Conservation (phyloP, 169 alveolate genomes). For the Cyclospora cayetanensis region DNA sequence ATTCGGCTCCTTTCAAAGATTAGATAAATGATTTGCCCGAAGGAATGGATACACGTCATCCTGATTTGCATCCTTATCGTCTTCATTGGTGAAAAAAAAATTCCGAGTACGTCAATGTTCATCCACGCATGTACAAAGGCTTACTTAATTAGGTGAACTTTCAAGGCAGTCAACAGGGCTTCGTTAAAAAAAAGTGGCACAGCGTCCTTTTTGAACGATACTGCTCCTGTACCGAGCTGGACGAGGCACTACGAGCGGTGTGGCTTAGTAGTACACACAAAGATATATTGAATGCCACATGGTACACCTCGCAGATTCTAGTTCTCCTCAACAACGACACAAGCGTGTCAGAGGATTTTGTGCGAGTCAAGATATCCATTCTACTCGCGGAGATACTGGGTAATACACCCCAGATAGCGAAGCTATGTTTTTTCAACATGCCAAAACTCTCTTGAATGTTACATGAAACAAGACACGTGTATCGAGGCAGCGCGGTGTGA, state of each 20-base stretch:
- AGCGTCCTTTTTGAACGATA: neutral
- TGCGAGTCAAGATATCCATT: neutral
- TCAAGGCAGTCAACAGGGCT: neutral
- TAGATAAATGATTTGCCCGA: too few relatives aligned
- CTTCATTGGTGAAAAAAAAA: neutral
- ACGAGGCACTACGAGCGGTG: neutral
- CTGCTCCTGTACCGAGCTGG: neutral
- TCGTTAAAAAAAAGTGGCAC: neutral
- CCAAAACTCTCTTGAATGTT: too few relatives aligned
- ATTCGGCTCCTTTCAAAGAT: neutral
- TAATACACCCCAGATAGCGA: neutral
- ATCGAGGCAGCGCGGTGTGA: too few relatives aligned
- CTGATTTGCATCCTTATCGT: neutral
- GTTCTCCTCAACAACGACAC: neutral
- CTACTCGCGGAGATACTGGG: neutral
- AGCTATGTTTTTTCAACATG: neutral
- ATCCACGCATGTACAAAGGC: neutral
- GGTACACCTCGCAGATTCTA: neutral
- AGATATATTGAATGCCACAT: neutral
- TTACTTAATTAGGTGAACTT: neutral
- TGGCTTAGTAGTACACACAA: neutral
- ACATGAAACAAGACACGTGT: too few relatives aligned
- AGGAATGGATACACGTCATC: conserved; percentile 13
- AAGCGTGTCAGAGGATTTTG: neutral
- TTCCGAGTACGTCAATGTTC: neutral